Base-by-base conservation (phyloP, 768 basidiomycete genomes). In the Amanita rubescens region DNA sequence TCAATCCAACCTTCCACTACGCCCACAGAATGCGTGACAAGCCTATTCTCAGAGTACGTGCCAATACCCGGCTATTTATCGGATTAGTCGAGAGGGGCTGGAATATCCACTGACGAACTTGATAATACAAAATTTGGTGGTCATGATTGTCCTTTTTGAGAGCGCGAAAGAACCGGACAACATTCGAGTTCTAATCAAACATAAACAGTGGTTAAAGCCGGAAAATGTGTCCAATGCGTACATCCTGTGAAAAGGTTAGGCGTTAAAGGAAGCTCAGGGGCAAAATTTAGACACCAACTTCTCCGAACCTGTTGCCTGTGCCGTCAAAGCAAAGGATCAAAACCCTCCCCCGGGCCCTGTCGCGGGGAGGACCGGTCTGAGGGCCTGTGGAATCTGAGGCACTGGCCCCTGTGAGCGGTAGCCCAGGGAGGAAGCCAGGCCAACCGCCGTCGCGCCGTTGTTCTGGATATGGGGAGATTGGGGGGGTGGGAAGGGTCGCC, bases 41-140 rank as follows among this genome's bases (percentile, higher is more conserved):
- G 61, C 2, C 60, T 57, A 34, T 62, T 57, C 37, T 59, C n/a
- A n/a, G n/a, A 60, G 46, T 65, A 65, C 1, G 63, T 65, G 8
- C 63, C 63, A 17, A 65, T 65, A 14, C 63, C 63, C 15, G 63
- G 60, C 62, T 63, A 50, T 17, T 9, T 11, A 25, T n/a, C 2
- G 9, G 6, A 11, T 52, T 37, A 42, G 22, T 19, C 5, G 34
- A 43, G 6, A 22, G 7, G 46, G 15, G 27, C 11, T 8, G n/a
- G 15, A 25, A 17, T 10, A 35, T 12, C 24, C 15, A 9, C 3
- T 3, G 15, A 27, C 50, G 25, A 47, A 52, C 62, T 49, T 62
- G 62, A 37, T 63, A 63, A 34, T 63, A 63, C 9, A 50, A 35
- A 15, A 50, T 3, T 17, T 50, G 49, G 3, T 50, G 35, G 7